Evolutionary conservation across 2,329 filamentous ascomycete genomes (phyloP).

Genomic region (Herpotrichia juniperi): DNA sequence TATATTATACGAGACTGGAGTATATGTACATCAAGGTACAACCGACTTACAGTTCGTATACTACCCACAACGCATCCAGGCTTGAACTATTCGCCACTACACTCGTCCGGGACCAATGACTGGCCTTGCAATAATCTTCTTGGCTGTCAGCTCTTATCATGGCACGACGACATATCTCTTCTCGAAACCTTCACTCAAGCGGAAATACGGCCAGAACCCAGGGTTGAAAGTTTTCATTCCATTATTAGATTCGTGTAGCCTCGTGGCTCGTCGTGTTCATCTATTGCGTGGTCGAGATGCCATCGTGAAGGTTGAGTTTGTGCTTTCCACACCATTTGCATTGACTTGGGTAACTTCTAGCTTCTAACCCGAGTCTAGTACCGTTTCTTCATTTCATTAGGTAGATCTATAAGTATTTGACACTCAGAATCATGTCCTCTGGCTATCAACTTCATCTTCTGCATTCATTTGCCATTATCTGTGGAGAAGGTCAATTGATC

Average conservation of each 20-base stretch:
- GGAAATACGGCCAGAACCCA: conserved; percentile 15
- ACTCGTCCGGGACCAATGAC: conserved; percentile 22
- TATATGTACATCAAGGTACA: conserved; percentile 14
- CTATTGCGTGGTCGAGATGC: conserved; percentile 7
- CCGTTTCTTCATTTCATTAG: not conserved
- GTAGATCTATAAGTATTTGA: conserved; percentile 3
- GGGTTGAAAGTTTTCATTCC: not conserved
- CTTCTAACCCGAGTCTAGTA: not conserved
- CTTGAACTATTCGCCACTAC: conserved; percentile 9
- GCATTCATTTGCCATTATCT: not conserved
- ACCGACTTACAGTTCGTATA: conserved; percentile 23
- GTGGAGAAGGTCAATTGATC: too few relatives aligned
- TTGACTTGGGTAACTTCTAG: not conserved
- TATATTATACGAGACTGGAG: conserved; percentile 24
- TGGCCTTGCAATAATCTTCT: conserved; percentile 8
- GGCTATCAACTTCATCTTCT: conserved; percentile 10
- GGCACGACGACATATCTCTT: conserved; percentile 3
- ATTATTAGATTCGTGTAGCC: conserved; percentile 5
- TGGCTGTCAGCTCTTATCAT: conserved; percentile 29
- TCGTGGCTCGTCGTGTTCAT: conserved; percentile 25
- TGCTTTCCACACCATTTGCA: not conserved
- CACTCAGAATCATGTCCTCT: not conserved
- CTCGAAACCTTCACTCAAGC: conserved; percentile 8
- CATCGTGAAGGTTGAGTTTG: not conserved
- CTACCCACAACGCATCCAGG: conserved; percentile 5